Conservation (phyloP, 2,329 filamentous ascomycete genomes). For the Microsporum canis region DNA sequence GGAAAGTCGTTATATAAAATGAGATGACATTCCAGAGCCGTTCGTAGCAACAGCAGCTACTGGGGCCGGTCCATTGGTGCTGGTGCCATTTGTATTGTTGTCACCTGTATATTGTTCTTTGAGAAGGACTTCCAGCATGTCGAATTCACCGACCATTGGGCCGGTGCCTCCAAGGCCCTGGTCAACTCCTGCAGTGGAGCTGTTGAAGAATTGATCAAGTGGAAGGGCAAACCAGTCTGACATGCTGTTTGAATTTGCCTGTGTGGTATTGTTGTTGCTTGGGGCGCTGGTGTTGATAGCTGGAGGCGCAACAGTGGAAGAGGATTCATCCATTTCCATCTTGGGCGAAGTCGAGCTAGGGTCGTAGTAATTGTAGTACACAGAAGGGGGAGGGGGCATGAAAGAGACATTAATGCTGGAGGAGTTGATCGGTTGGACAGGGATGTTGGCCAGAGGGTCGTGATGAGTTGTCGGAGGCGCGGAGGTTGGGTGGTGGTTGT, state of each 20-base stretch:
- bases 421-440: constrained; percentile 35
- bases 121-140: constrained; percentile 39
- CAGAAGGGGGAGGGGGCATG: constrained; percentile 37
- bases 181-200: constrained; percentile 34
- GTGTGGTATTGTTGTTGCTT: constrained; percentile 10
- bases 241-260: constrained; percentile 17
- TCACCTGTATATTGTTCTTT: constrained; percentile 32
- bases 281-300: constrained; percentile 18
- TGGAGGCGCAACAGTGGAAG: constrained; percentile 22
- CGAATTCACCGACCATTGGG: constrained; percentile 47
- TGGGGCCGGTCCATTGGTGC: not conserved
- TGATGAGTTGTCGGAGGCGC: constrained; percentile 24
- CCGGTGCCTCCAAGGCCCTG: constrained; percentile 49
- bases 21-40: constrained; percentile 10
- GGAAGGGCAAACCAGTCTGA: constrained; percentile 53
- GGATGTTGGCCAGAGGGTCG: constrained; percentile 35
- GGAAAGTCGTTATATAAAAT: constrained; percentile 10
- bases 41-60: constrained; percentile 5
- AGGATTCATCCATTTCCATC: constrained; percentile 19
- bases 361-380: constrained; percentile 37
- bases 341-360: constrained; percentile 25
- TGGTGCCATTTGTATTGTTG: constrained; percentile 12
- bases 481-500: constrained; percentile 14
- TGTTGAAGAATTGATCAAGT: constrained; percentile 48
- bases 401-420: constrained; percentile 37